Percentiles rank a stretch among this genome's conserved stretches.
These are phyloP conservation scores for Lecanicillium sp. DNA, from an alignment of 2,329 filamentous ascomycete species.

Conservation along the genomic window DNA sequence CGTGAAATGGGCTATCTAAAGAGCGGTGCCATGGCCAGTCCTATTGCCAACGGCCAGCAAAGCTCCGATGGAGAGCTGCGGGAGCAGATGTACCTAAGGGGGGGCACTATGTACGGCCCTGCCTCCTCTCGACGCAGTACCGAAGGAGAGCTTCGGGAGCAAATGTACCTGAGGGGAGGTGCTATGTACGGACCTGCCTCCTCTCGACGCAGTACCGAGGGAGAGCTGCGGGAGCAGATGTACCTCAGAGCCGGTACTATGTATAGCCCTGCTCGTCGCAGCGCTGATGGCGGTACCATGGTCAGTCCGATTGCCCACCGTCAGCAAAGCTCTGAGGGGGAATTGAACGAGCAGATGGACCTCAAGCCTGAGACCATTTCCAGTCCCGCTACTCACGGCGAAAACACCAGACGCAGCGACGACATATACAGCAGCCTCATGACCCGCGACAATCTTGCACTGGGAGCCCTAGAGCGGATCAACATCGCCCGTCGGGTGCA, in stretches of 20 bases:
- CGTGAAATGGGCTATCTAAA: neutral
- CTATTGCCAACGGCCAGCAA: too few relatives aligned
- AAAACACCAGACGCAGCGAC: neutral
- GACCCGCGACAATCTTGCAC: neutral
- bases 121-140: too few relatives aligned
- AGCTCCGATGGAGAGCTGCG: neutral
- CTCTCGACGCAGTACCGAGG: too few relatives aligned
- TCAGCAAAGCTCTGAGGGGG: neutral
- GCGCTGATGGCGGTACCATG: too few relatives aligned
- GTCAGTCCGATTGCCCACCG: too few relatives aligned
- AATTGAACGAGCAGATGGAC: neutral
- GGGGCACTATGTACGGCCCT: too few relatives aligned
- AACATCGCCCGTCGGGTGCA: slow-evolving; percentile 2
- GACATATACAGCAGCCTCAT: neutral
- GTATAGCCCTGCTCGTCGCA: too few relatives aligned
- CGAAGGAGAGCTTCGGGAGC: neutral
- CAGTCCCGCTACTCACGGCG: neutral
- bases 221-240: neutral
- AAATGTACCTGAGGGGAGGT: neutral
- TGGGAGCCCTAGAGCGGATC: slow-evolving; percentile 3
- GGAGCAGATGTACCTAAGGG: neutral
- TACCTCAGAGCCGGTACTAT: too few relatives aligned
- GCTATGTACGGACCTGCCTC: too few relatives aligned
- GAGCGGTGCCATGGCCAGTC: too few relatives aligned
- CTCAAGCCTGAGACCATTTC: too few relatives aligned